Conservation (phyloP, 768 basidiomycete genomes). For the Termitomyces sp. region DNA sequence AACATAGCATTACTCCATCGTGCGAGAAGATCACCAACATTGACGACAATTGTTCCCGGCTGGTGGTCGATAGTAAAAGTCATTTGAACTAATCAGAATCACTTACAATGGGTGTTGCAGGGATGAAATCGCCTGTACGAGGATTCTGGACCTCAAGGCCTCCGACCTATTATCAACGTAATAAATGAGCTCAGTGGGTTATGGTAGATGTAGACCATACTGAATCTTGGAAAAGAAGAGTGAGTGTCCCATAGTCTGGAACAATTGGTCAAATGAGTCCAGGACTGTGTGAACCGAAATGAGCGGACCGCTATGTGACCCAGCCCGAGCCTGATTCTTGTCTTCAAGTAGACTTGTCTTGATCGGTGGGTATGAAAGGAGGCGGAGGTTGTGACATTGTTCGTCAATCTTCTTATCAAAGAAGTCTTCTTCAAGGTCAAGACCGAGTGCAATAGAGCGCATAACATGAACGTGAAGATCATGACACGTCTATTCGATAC, state of each 20-base stretch:
- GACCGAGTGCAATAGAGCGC: slow-evolving; percentile 80
- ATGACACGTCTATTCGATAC: slow-evolving; percentile 55
- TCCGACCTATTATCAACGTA: slow-evolving; percentile 46
- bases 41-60: slow-evolving; percentile 80
- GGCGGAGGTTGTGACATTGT: slow-evolving; percentile 75
- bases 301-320: slow-evolving; percentile 65
- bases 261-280: background rate
- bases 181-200: background rate
- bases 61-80: slow-evolving; percentile 18
- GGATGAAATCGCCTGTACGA: slow-evolving; percentile 62
- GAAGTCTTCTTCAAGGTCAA: slow-evolving; percentile 65
- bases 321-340: slow-evolving; percentile 75
- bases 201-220: slow-evolving; percentile 23
- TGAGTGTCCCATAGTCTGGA: slow-evolving; percentile 75
- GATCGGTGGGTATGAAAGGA: slow-evolving; percentile 80
- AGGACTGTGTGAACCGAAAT: background rate
- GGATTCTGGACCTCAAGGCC: slow-evolving; percentile 82
- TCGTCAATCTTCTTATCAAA: slow-evolving; percentile 74
- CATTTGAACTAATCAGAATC: background rate
- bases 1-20: slow-evolving; percentile 83
- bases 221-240: slow-evolving; percentile 74
- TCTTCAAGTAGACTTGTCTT: slow-evolving; percentile 46
- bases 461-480: slow-evolving; percentile 71
- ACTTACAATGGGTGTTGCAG: slow-evolving; percentile 72
- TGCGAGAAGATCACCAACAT: slow-evolving; percentile 73